Evolutionary conservation across 352 stramenopile species (phyloP), one percentile per base, ranked within the genome.

Genomic region (Plasmopara halstedii): DNA sequence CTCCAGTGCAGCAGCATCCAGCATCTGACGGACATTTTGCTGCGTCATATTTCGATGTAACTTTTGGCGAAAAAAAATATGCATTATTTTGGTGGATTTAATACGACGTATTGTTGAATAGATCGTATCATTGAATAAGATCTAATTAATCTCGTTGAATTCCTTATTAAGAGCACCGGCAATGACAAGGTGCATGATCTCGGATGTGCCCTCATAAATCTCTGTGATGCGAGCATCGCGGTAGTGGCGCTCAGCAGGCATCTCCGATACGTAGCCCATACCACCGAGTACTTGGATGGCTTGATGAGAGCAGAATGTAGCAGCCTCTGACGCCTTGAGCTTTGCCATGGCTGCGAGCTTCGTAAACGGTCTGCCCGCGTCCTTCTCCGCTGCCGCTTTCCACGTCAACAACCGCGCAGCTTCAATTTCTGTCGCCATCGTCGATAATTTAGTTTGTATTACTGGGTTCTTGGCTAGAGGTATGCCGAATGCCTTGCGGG

Each of bases 171-270:
- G 81, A 31, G 93, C 83, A 11, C 79, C 77, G 5, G 85, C 93
- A 64, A 98, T 98, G 8, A 98, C 93, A 33, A 98, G 66, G 63
- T 98, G 91, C 74, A 98, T 94, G 53, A 98, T 96, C 68, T 98
- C 95, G 40, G 83, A 97, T 8, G 95, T 98, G 55, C 94, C 94
- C 64, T 98, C 95, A 57, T 98, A 98, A 60, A 98, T 98, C 64
- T 95, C 84, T 13, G 95, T 98, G 69, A 98, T 98, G 33, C 95
- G 75, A 33, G 95, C 95, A 66, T 98, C 94, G 38, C 95, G 80
- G 74, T 98, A 98, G 71, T 98, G 85, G 50, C 95, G 83, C 53
- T 98, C 95, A 0, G 94, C 95, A 11, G 95, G 95, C 94, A 98
- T 98, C 41, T 98, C 95, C 14, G 74, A 93, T 19, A 98, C 95